phyloP scores from a whole-genome alignment of 768 basidiomycete genomes.

The Pisolithus orientalis region DNA sequence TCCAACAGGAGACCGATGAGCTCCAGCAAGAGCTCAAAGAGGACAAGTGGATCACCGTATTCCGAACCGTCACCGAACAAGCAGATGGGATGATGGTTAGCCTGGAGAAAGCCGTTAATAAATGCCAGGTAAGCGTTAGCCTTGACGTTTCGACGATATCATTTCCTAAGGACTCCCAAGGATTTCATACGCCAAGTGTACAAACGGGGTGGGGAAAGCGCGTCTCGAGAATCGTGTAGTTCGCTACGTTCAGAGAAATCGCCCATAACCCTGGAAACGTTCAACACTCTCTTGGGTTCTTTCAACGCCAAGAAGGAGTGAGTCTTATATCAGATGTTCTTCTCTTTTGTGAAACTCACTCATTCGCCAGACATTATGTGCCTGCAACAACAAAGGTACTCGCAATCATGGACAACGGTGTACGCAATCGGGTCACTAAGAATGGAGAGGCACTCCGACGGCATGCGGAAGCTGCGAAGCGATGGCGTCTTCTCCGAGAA shows the following conservation, averaged over 20 bases:
- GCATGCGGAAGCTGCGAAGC: slow-evolving; percentile 81
- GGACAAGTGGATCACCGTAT: slow-evolving; percentile 95
- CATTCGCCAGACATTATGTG: slow-evolving; percentile 72
- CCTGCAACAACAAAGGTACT: slow-evolving; percentile 91
- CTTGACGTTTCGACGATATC: slow-evolving; percentile 2
- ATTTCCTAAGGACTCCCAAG: slow-evolving; percentile 28
- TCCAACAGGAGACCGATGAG: slow-evolving; percentile 74
- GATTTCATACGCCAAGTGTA: slow-evolving; percentile 86
- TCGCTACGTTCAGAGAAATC: slow-evolving; percentile 46
- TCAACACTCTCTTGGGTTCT: slow-evolving; percentile 60
- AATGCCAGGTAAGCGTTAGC: slow-evolving; percentile 66
- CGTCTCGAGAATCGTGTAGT: slow-evolving; percentile 36
- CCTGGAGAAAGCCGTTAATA: slow-evolving; percentile 86
- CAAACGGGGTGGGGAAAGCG: slow-evolving; percentile 44
- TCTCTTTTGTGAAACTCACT: slow-evolving; percentile 8
- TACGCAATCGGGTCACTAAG: slow-evolving; percentile 89
- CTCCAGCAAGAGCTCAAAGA: slow-evolving; percentile 91
- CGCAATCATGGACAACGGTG: slow-evolving; percentile 90
- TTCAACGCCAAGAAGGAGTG: slow-evolving; percentile 89
- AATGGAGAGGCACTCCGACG: slow-evolving; percentile 92
- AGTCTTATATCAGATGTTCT: slow-evolving; percentile 11
- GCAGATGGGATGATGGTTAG: slow-evolving; percentile 98
- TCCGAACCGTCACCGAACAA: slow-evolving; percentile 89
- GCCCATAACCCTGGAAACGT: slow-evolving; percentile 54
- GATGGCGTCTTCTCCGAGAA: slow-evolving; percentile 77